A percentile compares a stretch with the other conserved stretches of the same genome.
These are phyloP conservation scores for Phytophthora constricta DNA, from an alignment of 352 stramenopile genomes.

Conservation along the genomic window DNA sequence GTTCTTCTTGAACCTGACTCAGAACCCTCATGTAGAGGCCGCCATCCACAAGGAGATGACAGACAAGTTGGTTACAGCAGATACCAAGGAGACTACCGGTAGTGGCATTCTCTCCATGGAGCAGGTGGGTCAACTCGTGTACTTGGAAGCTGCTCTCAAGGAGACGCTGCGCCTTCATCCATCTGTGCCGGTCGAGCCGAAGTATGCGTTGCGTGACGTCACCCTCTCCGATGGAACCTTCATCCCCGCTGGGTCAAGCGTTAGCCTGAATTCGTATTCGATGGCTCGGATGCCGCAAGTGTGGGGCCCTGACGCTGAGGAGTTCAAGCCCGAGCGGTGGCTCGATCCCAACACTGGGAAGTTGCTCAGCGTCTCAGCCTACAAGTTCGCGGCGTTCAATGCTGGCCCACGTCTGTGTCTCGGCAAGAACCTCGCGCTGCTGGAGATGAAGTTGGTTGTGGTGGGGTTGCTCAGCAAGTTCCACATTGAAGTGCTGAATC, in stretches of 20 bases:
- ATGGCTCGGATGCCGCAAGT: slow-evolving; percentile 48
- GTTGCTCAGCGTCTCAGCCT: slow-evolving; percentile 39
- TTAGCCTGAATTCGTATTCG: slow-evolving; percentile 43
- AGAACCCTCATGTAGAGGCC: slow-evolving; percentile 49
- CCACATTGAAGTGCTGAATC: slow-evolving; percentile 36
- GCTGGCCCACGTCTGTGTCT: slow-evolving; percentile 63
- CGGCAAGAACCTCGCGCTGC: slow-evolving; percentile 64
- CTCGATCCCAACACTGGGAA: slow-evolving; percentile 36
- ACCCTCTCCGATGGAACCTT: slow-evolving; percentile 65
- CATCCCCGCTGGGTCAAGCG: slow-evolving; percentile 26
- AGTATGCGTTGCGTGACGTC: slow-evolving; percentile 39
- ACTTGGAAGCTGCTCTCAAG: slow-evolving; percentile 49
- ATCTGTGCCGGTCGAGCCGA: slow-evolving; percentile 46
- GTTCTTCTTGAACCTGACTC: slow-evolving; percentile 64
- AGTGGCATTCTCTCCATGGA: too few species aligned
- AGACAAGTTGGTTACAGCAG: slow-evolving; percentile 18
- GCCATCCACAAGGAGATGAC: slow-evolving; percentile 51
- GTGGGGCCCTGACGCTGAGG: slow-evolving; percentile 49
- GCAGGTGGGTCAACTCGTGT: slow-evolving; percentile 34
- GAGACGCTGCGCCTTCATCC: slow-evolving; percentile 64
- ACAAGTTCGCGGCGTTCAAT: slow-evolving; percentile 69
- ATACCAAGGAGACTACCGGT: background rate
- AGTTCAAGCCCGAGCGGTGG: slow-evolving; percentile 61
- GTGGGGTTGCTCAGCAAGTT: slow-evolving; percentile 54
- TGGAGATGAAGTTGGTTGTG: slow-evolving; percentile 76